Conservation (phyloP, 805 yeast genomes). For the Dipodascopsis uninucleata region DNA sequence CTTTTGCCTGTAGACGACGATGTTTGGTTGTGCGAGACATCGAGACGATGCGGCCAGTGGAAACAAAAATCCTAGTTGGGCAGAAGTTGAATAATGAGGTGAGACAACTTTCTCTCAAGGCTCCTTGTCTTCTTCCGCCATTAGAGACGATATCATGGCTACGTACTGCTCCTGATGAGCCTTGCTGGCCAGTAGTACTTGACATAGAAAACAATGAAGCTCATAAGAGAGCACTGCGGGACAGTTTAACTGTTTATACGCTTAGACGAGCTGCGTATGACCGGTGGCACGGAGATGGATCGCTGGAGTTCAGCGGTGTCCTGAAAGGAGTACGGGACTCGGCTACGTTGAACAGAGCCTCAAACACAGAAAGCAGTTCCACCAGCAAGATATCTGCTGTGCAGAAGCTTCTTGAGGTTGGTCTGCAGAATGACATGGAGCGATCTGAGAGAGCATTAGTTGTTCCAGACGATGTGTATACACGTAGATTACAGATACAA, state of each 20-base stretch:
- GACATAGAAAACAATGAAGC: conserved; percentile 15
- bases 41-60: conserved; percentile 48
- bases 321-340: conserved; percentile 11
- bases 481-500: conserved; percentile 11
- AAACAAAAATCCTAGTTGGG: conserved; percentile 31
- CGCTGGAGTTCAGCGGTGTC: conserved; percentile 7
- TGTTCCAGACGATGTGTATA: conserved; percentile 13
- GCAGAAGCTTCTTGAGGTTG: conserved; percentile 13
- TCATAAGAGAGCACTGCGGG: conserved; percentile 16
- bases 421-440: conserved; percentile 15
- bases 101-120: conserved; percentile 9
- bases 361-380: neutral
- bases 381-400: conserved; percentile 4
- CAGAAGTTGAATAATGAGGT: conserved; percentile 33
- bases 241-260: conserved; percentile 17
- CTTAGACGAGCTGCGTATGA: conserved; percentile 9
- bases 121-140: conserved; percentile 26
- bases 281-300: conserved; percentile 3
- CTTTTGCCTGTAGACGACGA: conserved; percentile 72
- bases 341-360: neutral
- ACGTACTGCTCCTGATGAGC: conserved; percentile 7
- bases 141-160: conserved; percentile 8
- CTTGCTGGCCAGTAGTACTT: conserved; percentile 24
- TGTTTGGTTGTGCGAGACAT: conserved; percentile 77
- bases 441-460: conserved; percentile 14